A percentile compares a stretch with the other conserved stretches of the same genome.
phyloP scores from a whole-genome alignment of 441 rosid genomes.

The Kokia cookei region DNA sequence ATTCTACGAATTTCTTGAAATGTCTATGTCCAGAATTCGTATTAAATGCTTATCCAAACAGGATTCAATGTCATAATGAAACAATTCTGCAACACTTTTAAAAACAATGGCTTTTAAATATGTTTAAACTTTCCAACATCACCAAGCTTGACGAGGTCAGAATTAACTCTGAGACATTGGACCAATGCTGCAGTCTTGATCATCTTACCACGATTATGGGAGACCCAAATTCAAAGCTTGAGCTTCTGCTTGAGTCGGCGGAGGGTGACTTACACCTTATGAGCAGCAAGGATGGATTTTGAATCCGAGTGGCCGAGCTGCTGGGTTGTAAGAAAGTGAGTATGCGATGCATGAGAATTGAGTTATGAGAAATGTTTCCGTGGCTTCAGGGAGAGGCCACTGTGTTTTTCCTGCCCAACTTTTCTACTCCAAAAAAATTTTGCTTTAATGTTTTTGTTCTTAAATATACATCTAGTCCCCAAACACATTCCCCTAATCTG shows the following conservation, averaged over 20 bases:
- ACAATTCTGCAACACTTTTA: too few relatives aligned
- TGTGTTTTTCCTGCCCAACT: too few relatives aligned
- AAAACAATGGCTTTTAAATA: too few relatives aligned
- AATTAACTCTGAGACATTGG: slow-evolving; percentile 71
- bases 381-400: too few relatives aligned
- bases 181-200: slow-evolving; percentile 69
- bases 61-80: too few relatives aligned
- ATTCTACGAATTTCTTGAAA: neutral
- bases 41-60: neutral
- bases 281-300: neutral
- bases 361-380: too few relatives aligned
- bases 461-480: too few relatives aligned
- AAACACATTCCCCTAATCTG: too few relatives aligned
- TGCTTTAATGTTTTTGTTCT: too few relatives aligned
- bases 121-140: slow-evolving; percentile 60
- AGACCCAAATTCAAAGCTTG: slow-evolving; percentile 56
- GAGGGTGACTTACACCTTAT: slow-evolving; percentile 37
- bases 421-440: too few relatives aligned
- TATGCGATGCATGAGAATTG: too few relatives aligned
- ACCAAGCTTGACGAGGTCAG: slow-evolving; percentile 72
- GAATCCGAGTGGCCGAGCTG: neutral
- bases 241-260: neutral
- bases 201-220: slow-evolving; percentile 36
- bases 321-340: neutral
- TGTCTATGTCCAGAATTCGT: neutral